Evolutionary conservation across 164 flowering plant species (phyloP).

Genomic region (Umbilicus rupestris): DNA sequence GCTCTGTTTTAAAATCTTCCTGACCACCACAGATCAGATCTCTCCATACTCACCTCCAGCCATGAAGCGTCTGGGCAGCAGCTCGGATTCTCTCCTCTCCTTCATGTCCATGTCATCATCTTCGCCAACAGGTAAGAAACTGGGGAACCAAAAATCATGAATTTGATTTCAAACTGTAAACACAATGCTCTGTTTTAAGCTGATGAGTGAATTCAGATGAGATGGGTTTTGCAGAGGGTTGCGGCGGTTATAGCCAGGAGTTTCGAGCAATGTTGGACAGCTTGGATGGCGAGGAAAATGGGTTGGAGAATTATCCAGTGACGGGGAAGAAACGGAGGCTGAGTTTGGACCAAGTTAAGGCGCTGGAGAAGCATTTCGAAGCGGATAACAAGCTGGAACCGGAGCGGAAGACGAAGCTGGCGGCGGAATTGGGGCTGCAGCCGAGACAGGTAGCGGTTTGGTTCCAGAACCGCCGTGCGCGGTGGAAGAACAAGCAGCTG

Average conservation of each 20-base stretch:
- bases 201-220: not conserved
- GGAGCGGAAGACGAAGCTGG: constrained; percentile 77
- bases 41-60: not conserved
- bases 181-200: not conserved
- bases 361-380: constrained; percentile 78
- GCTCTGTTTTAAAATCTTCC: not conserved
- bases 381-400: constrained; percentile 83
- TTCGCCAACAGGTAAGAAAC: not conserved
- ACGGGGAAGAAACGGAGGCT: constrained; percentile 73
- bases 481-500: constrained; percentile 86
- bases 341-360: constrained; percentile 67
- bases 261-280: not conserved
- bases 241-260: not conserved
- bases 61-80: not conserved
- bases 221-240: not conserved
- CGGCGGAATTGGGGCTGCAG: constrained; percentile 65
- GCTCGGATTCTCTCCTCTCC: not conserved
- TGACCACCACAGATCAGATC: constrained; percentile 1
- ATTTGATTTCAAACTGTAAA: not conserved
- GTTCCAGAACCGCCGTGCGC: constrained; percentile 83
- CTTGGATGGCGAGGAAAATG: constrained; percentile 12
- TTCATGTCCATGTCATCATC: not conserved
- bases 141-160: no score
- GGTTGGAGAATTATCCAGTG: constrained; percentile 28
- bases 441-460: constrained; percentile 84